Conservation (phyloP, 2,329 filamentous ascomycete species). For the Metarhizium anisopliae region DNA sequence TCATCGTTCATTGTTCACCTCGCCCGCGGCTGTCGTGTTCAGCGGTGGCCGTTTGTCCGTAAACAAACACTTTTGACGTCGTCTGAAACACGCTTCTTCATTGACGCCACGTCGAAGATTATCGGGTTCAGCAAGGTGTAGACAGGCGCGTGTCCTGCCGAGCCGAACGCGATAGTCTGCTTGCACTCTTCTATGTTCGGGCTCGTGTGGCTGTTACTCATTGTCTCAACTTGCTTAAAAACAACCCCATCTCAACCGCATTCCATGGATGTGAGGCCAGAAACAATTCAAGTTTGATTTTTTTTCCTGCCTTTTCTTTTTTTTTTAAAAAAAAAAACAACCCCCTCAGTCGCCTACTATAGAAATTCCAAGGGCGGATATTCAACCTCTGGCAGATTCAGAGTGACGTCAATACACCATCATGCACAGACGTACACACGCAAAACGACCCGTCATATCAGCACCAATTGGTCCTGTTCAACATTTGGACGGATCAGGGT, state of each 20-base stretch:
- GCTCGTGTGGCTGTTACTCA: neutral
- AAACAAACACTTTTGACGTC: neutral
- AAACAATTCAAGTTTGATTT: neutral
- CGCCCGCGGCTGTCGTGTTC: neutral
- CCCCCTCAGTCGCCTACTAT: neutral
- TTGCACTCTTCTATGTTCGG: neutral
- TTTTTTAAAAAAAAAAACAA: neutral
- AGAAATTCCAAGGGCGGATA: neutral
- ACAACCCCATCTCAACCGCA: neutral
- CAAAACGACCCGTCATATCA: conserved; percentile 22
- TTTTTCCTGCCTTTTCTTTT: neutral
- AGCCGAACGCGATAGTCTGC: neutral
- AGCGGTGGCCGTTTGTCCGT: neutral
- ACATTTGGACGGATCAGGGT: conserved; percentile 21
- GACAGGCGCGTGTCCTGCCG: neutral
- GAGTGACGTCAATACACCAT: neutral
- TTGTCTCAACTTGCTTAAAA: neutral
- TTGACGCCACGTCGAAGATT: neutral
- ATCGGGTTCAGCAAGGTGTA: neutral
- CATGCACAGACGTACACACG: conserved; percentile 9
- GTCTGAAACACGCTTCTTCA: neutral
- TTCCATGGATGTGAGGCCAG: neutral
- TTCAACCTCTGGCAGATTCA: neutral
- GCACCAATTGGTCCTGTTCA: conserved; percentile 28
- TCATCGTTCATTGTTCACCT: neutral